Evolutionary conservation across 345 rosid genomes (phyloP), one percentile per base, ranked within the genome.

Genomic region (Ceriops tagal): DNA sequence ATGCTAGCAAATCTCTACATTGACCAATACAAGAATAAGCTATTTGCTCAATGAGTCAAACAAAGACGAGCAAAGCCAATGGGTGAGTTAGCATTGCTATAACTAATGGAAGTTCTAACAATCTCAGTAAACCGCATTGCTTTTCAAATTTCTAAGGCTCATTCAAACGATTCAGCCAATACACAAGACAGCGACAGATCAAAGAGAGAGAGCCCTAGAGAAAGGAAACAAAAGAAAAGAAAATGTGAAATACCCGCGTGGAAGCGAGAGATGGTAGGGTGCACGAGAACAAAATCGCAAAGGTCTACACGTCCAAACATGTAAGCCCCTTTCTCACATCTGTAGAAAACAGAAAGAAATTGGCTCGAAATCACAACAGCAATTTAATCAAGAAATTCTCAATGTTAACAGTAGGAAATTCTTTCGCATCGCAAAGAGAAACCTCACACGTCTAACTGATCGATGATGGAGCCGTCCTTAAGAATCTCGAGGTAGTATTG

Each of bases 271-370:
- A 95, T 82, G 8, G 96, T 90, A 0, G 96, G 91, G 75, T 95
- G 99, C 79, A 90, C 93, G 6, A 95, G 93, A 58, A 87, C 71
- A 71, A 95, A 95, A 77, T 95, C 96, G 62, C 98, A 95, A 56
- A 90, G 82, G 73, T 83, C 87, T 13, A 84, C 88, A 19, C 98
- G 96, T 46, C 98, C 99, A 84, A 92, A 92, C 98, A 95, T 76
- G 79, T 88, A 95, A 53, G 98, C 99, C 62, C 98, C 98, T 71
- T 92, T 95, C 81, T 90, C 83, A 64, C 70, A 64, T 63, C 99
- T 95, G 70, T 62, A 80, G 26, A 27, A 68, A n/a, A 21, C 16
- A 1, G 24, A 27, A 24, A 24, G 27, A 11, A 8, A 55, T 8
- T 4, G 27, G 9, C 27, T 1, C 13, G 22, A 56, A 56, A 56